Conservation (phyloP, 2,329 filamentous ascomycete species). For the Drechmeria coniospora region DNA sequence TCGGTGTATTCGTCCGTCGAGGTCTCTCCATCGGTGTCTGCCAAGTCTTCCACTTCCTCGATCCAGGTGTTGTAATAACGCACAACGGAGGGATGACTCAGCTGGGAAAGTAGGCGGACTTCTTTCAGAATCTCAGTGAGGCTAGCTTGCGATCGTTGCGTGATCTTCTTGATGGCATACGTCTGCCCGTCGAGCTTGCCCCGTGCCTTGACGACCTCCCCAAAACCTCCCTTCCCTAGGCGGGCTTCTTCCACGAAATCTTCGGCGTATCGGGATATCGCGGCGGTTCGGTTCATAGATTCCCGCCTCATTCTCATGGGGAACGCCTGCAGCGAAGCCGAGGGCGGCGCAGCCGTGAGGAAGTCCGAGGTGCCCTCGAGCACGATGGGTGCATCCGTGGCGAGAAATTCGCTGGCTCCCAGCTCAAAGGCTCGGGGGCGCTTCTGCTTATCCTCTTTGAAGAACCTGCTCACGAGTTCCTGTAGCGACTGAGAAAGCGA, state of each 20-base stretch:
- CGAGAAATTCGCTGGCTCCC: conserved; percentile 48
- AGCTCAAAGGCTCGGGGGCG: conserved; percentile 68
- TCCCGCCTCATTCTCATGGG: conserved; percentile 42
- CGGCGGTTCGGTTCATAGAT: conserved; percentile 35
- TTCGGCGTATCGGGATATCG: conserved; percentile 62
- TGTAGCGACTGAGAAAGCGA: conserved; percentile 59
- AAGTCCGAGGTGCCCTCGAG: conserved; percentile 26
- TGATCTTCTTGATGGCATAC: conserved; percentile 96
- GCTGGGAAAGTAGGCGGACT: conserved; percentile 75
- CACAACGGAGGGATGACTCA: conserved; percentile 77
- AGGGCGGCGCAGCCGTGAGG: conserved; percentile 26
- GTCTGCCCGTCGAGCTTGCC: conserved; percentile 88
- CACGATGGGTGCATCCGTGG: conserved; percentile 46
- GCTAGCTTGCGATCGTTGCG: conserved; percentile 61
- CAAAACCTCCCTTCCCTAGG: conserved; percentile 86
- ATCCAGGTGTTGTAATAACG: conserved; percentile 95
- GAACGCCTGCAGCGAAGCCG: conserved; percentile 24
- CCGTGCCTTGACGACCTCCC: conserved; percentile 86
- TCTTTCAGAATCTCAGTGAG: conserved; percentile 73
- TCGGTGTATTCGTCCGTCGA: conserved; percentile 32
- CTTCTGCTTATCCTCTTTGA: conserved; percentile 71
- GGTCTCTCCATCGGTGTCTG: conserved; percentile 41
- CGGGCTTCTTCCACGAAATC: conserved; percentile 86
- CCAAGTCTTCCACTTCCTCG: conserved; percentile 47
- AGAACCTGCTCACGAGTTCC: conserved; percentile 71